Evolutionary conservation across 169 alveolate genomes (phyloP), one percentile per base, ranked within the genome.

Genomic region (Babesia ovata): DNA sequence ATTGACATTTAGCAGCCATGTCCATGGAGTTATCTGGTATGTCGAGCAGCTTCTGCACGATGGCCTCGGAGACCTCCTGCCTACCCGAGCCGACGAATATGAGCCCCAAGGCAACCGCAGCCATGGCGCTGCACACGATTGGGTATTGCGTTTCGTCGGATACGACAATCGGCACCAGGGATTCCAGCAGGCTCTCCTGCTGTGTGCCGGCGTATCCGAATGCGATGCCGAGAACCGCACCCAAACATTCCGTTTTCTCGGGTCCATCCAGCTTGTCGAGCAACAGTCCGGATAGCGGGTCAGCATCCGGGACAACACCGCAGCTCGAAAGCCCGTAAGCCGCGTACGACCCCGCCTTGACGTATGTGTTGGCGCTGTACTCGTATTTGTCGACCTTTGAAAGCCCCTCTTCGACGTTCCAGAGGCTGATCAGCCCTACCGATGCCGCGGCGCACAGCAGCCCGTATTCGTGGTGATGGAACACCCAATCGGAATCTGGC

Each of bases 371-470:
- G 21, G 86, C 71, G 78, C 98, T 93, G 89, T 96, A 96, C 86
- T 95, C 98, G 86, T 94, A 96, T 83, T 95, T 97, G 84, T 93
- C 92, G 50, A 92, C 89, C 82, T 91, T 92, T 22, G 96, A 87
- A 67, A 95, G 92, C 44, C 99, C 99, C 92, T 96, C 98, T 72
- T 98, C 99, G 66, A 96, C 90, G 78, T 98, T 97, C 99, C 99
- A 98, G 72, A 98, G 91, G 76, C 93, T 86, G 49, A 98, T 74
- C 79, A 97, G 84, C 0, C 99, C 99, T 70, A 96, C 85, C 19
- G 98, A 95, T 13, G 99, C 99, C 42, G 98, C 95, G 9, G 99
- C 98, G 46, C 99, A 96, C 67, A 93, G 79, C 87, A 93, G 70
- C 0, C 99, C 99, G 69, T 92, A 92, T 33, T 96, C 99, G 82